A percentile compares a stretch with the other conserved stretches of the same genome.
Evolutionary conservation across 306 rosid genomes (phyloP).

Genomic region (Abrus precatorius): DNA sequence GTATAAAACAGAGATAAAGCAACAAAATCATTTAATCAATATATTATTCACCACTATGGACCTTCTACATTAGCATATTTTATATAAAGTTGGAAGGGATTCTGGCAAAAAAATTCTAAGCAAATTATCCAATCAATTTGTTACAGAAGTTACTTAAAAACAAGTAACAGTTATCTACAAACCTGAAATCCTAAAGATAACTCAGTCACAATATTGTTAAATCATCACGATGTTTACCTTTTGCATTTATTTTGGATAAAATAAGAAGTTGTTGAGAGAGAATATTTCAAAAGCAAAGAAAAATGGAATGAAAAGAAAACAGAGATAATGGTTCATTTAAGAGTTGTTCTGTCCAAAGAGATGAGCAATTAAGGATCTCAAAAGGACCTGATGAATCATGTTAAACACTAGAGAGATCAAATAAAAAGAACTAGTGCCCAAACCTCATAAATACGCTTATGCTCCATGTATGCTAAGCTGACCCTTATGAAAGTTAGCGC

Average conservation of each 20-base stretch:
- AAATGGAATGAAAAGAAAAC: conserved; percentile 21
- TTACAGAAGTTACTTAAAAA: neutral
- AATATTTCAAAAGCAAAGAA: conserved; percentile 3
- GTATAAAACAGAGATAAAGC: conserved; percentile 2
- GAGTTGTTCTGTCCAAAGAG: conserved; percentile 19
- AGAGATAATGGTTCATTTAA: neutral
- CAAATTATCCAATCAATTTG: conserved; percentile 22
- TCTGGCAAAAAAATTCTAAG: neutral
- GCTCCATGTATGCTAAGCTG: conserved; percentile 89
- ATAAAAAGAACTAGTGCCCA: conserved; percentile 37
- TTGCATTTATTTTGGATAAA: neutral
- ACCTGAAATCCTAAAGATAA: neutral
- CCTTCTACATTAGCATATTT: neutral
- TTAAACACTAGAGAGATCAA: conserved; percentile 33
- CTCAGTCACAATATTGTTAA: neutral
- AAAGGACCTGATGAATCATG: conserved; percentile 24
- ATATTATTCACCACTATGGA: neutral
- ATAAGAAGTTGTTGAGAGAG: neutral
- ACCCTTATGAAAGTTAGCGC: conserved; percentile 72
- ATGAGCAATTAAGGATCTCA: neutral
- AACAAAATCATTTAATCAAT: neutral
- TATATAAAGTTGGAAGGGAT: conserved; percentile 8
- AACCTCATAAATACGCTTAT: conserved; percentile 89
- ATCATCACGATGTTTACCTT: conserved; percentile 1
- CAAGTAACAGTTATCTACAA: neutral